Conservation (phyloP, 2,329 filamentous ascomycete genomes). For the Blastomyces gilchristii region DNA sequence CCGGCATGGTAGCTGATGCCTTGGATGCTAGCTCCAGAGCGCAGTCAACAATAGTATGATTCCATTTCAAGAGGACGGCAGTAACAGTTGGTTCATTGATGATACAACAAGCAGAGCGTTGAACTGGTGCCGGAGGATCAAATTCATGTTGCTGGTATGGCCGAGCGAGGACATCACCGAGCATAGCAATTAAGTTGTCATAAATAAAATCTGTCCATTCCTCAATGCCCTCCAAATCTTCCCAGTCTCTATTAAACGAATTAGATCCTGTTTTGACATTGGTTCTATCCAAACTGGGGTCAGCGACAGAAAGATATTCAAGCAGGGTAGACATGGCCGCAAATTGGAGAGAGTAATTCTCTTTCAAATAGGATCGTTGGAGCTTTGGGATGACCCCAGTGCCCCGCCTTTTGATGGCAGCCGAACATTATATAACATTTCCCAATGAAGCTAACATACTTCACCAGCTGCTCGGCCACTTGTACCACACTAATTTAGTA, state of each 20-base stretch:
- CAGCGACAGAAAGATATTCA: not conserved
- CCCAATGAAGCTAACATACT: too few species aligned
- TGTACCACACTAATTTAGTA: too few species aligned
- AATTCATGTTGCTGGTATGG: constrained; percentile 1
- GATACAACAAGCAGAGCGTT: not conserved
- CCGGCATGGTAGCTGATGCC: not conserved
- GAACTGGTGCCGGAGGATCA: constrained; percentile 1
- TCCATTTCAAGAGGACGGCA: constrained; percentile 6
- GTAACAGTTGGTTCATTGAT: constrained; percentile 7
- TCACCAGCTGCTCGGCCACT: too few species aligned
- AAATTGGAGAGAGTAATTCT: too few species aligned
- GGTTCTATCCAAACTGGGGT: constrained; percentile 2
- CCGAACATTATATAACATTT: too few species aligned
- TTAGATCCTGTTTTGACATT: constrained; percentile 3
- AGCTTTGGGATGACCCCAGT: too few species aligned
- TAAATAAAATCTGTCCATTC: constrained; percentile 6
- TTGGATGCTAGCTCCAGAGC: not conserved
- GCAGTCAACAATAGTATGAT: constrained; percentile 8
- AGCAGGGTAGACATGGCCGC: constrained; percentile 9
- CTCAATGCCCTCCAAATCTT: constrained; percentile 3
- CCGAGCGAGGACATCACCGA: not conserved
- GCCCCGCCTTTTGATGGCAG: too few species aligned
- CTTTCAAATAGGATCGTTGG: too few species aligned
- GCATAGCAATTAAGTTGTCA: constrained; percentile 8
- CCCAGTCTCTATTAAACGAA: constrained; percentile 7